Evolutionary conservation across 148 eudicot species (phyloP).

Genomic region (Persicaria tinctoria): DNA sequence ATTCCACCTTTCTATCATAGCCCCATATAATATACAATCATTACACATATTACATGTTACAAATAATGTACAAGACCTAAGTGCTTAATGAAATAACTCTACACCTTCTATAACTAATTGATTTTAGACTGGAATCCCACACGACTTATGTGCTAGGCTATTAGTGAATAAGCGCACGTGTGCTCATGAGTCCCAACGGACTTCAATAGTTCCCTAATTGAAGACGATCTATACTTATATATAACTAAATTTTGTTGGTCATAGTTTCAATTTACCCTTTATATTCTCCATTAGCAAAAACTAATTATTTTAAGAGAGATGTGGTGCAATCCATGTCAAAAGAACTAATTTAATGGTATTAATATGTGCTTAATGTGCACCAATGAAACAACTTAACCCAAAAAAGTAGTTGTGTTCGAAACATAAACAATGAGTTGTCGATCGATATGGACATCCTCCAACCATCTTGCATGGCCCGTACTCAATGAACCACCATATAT

Average conservation of each 20-base stretch:
- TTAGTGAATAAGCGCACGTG: no score
- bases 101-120: no score
- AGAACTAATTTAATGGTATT: neutral
- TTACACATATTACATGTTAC: no score
- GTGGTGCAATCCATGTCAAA: conserved; percentile 9
- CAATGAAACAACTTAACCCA: neutral
- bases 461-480: neutral
- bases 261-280: neutral
- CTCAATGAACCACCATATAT: neutral
- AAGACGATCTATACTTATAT: neutral
- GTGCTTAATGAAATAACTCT: no score
- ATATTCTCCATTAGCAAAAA: neutral
- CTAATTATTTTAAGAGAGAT: neutral
- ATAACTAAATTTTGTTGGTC: neutral
- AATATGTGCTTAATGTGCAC: conserved; percentile 2
- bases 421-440: conserved; percentile 6
- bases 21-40: no score
- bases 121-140: no score
- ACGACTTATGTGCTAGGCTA: no score
- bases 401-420: neutral
- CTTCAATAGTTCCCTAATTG: neutral
- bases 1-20: no score
- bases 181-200: no score
- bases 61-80: no score
- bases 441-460: no score